Conservation (phyloP, 2,329 filamentous ascomycete species). For the Colletotrichum gloeosporioides region DNA sequence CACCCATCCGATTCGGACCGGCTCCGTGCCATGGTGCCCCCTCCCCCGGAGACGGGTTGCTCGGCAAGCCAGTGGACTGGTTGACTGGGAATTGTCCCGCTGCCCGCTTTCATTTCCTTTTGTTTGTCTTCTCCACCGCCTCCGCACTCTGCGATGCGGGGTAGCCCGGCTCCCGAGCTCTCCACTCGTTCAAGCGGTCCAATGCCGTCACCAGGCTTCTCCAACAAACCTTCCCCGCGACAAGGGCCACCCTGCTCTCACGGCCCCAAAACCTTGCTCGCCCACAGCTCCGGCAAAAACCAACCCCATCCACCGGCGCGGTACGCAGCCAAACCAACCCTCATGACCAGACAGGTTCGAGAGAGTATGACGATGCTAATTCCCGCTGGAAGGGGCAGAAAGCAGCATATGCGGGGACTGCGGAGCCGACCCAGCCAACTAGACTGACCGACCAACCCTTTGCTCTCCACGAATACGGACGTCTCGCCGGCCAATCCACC, state of each 20-base stretch:
- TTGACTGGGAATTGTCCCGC: background rate
- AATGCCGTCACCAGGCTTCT: slow-evolving; percentile 8
- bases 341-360: background rate
- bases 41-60: background rate
- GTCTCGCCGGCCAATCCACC: background rate
- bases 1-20: background rate
- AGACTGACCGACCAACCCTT: background rate
- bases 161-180: background rate
- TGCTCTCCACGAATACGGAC: background rate
- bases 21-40: background rate
- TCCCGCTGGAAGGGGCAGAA: background rate
- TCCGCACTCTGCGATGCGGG: slow-evolving; percentile 10
- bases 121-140: background rate
- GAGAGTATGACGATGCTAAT: slow-evolving; percentile 5
- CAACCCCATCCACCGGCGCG: background rate
- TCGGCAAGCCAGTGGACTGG: background rate
- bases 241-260: background rate
- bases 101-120: background rate
- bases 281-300: slow-evolving; percentile 1
- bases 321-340: background rate
- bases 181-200: slow-evolving; percentile 18
- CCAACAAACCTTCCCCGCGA: background rate
- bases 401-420: slow-evolving; percentile 9
- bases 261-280: slow-evolving; percentile 5
- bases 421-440: slow-evolving; percentile 9